Base-by-base conservation (phyloP, 139 green algal species). In the Chloropicon primus region DNA sequence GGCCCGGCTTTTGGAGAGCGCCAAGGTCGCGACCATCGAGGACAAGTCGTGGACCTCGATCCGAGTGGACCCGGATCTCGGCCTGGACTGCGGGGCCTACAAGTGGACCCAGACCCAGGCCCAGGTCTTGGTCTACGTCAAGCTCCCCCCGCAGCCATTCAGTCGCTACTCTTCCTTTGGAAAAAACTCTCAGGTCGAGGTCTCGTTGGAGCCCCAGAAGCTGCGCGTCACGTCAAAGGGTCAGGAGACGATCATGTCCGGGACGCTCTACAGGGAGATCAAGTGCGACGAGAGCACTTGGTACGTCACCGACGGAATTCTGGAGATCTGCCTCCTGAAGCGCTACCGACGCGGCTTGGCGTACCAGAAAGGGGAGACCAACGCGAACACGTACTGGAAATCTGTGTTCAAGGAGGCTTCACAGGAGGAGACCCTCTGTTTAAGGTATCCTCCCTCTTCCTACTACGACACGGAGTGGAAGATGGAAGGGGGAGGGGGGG, bases 101-200 rank as follows among this genome's bases (percentile, higher is more conserved):
- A 96, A 94, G 80, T 97, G 92, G 92, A 80, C 27, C 1, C 93
- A 97, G 83, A 93, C 84, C 77, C 91, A 94, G 79, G 87, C 83
- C 0, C 86, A 92, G 28, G 90, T 96, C 21, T 86, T 94, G 82
- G 53, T 93, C 24, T 91, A 88, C 84, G 72, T 91, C 1, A 81
- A 75, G 17, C 79, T 96, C 62, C 87, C 91, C 1, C 21, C 72
- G 72, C 73, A 25, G 3, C 0, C 53, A 77, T 62, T 62, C 17
- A n/a, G 10, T 17, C 5, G 2, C 17, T 78, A 1, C 1, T 27
- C 1, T 53, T 72, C 21, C 73, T 74, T n/a, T 72, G 78, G 22
- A 74, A 82, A 26, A 1, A 73, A 5, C 25, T 79, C 0, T 79
- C 72, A 53, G 79, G 77, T 85, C 22, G 28, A 77, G 23, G 77